Base-by-base conservation (phyloP, 345 rosid species). In the Laguncularia racemosa region DNA sequence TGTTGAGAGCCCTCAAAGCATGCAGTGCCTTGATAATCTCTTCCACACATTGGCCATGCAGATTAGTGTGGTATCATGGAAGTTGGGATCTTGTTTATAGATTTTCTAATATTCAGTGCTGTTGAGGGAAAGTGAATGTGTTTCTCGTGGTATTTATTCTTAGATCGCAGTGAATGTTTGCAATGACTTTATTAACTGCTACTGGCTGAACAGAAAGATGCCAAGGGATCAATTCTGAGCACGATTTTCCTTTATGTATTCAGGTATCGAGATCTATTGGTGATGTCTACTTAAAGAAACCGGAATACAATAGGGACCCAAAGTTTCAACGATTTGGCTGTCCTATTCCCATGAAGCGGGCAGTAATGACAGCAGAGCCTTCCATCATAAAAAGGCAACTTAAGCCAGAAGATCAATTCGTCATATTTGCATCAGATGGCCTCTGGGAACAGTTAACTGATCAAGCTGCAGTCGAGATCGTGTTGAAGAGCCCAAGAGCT, bases 191-290 rank as follows among this genome's bases (percentile, higher is more conserved):
- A 33, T 33, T 7, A 33, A 10, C 40, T 33, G 40, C 9, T 33
- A 9, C 10, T 33, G 6, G 7, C 40, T 33, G 40, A 6, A 9
- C 40, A 33, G 40, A 33, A 33, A 33, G 40, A 33, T 33, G 40
- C 51, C 14, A 20, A 57, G 61, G 47, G 46, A 52, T 33, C 40
- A 7, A 7, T 38, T 26, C 67, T 51, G 61, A 38, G 46, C 48
- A 20, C 50, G 57, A 19, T 50, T 15, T 44, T 47, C 38, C 43
- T 66, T 63, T 13, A 46, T 10, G 50, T 57, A 28, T 68, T 59
- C 83, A 93, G 97, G 99, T 93, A 23, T 93, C 99, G 3, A 80
- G 99, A 82, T 89, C 99, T 44, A 93, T 93, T 44, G 99, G 99
- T 16, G 99, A 93, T 44, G 85, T 85, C 49, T 93, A 85, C 81